These are phyloP conservation scores for Podila verticillata DNA, from an alignment of 192 early-diverging fungal species.

Conservation along the genomic window DNA sequence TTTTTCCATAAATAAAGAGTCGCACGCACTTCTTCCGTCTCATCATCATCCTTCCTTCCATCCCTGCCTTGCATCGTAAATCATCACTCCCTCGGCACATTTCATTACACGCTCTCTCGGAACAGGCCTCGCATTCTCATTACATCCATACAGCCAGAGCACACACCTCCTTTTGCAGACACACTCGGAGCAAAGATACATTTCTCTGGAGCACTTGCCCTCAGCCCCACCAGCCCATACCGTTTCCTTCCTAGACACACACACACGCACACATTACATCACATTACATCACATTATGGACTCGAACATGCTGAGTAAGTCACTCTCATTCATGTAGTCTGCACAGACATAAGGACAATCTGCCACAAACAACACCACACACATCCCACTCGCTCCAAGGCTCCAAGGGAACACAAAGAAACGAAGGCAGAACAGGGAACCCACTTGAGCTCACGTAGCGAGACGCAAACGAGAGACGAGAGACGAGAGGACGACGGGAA, in stretches of 20 bases:
- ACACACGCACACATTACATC: too few species aligned
- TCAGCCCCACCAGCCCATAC: neutral
- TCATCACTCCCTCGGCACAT: neutral
- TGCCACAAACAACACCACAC: too few species aligned
- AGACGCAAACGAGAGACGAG: neutral
- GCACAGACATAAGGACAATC: too few species aligned
- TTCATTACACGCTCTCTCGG: neutral
- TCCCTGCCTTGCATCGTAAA: too few species aligned
- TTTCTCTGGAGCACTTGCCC: neutral
- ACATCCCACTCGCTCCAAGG: too few species aligned
- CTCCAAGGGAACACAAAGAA: too few species aligned
- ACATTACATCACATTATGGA: neutral
- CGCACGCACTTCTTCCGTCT: neutral
- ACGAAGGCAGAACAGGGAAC: too few species aligned
- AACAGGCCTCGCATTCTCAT: neutral
- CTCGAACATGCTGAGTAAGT: conserved; percentile 2
- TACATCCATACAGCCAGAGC: neutral
- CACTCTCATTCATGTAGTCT: neutral
- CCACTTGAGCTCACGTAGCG: too few species aligned
- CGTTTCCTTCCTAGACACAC: too few species aligned
- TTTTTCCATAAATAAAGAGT: neutral
- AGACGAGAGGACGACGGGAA: neutral
- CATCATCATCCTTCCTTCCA: neutral
- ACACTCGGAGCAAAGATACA: too few species aligned
- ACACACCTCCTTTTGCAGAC: too few species aligned